These are phyloP conservation scores for Crithidia thermophila DNA, from an alignment of 208 protist species.

Conservation along the genomic window DNA sequence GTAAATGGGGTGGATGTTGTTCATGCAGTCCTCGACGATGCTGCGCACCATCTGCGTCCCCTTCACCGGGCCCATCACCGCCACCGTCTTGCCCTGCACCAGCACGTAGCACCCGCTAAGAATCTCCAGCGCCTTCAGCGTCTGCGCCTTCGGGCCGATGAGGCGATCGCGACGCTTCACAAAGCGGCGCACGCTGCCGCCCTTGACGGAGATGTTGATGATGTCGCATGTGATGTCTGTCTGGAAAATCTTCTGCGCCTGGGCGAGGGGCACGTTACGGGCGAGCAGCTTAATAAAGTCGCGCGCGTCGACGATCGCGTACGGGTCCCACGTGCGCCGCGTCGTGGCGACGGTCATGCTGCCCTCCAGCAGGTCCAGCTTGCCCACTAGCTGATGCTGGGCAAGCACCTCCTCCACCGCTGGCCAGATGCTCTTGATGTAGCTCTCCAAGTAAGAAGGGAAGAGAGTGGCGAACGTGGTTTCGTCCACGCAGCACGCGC, in stretches of 20 bases:
- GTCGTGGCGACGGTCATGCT: constrained; percentile 99
- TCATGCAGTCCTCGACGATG: constrained; percentile 99
- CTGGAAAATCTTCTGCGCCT: constrained; percentile 98
- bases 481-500: constrained; percentile 94
- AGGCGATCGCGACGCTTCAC: constrained; percentile 99
- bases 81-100: constrained; percentile 98
- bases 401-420: constrained; percentile 92
- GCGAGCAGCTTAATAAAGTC: constrained; percentile 98
- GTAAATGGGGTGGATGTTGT: constrained; percentile 99
- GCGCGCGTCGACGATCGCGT: constrained; percentile 98
- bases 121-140: constrained; percentile 98
- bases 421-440: constrained; percentile 96
- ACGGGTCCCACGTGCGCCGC: constrained; percentile 98
- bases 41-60: constrained; percentile 96
- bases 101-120: constrained; percentile 99
- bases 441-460: constrained; percentile 98
- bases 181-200: constrained; percentile 97
- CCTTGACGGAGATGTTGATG: constrained; percentile 98
- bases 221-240: constrained; percentile 98
- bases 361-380: constrained; percentile 96
- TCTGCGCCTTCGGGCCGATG: constrained; percentile 98
- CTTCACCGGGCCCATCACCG: constrained; percentile 96
- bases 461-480: constrained; percentile 98
- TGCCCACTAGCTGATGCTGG: constrained; percentile 94
- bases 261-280: constrained; percentile 95